Evolutionary conservation across 139 green algal species (phyloP).

Genomic region (Yamagishiella unicocca): DNA sequence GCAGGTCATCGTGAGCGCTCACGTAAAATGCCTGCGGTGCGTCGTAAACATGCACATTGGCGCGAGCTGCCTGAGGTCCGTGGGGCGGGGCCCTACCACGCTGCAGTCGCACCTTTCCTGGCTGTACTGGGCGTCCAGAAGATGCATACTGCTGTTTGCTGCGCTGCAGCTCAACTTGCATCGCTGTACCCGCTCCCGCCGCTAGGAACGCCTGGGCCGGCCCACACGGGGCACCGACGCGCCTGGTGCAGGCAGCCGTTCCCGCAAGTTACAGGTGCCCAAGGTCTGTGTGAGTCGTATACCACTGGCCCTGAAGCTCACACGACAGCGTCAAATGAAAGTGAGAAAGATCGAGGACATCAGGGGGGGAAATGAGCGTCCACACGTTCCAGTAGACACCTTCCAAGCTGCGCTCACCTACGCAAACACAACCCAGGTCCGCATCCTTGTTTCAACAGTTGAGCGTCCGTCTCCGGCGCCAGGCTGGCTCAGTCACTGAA

Average conservation of each 20-base stretch:
- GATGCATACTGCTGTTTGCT: constrained; percentile 9
- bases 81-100: background rate
- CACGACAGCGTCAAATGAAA: background rate
- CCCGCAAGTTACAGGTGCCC: background rate
- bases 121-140: background rate
- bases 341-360: background rate
- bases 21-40: background rate
- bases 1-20: constrained; percentile 6
- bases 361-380: background rate
- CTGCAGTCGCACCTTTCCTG: background rate
- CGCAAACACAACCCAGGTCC: no score
- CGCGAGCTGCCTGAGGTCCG: background rate
- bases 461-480: no score
- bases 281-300: background rate
- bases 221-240: no score
- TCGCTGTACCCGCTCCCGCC: background rate
- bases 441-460: no score
- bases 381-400: no score
- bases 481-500: no score
- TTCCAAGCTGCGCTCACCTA: no score
- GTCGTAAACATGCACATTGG: background rate
- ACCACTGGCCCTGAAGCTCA: background rate
- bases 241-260: background rate
- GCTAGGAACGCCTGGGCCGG: background rate
- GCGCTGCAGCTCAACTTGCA: constrained; percentile 29